Evolutionary conservation across 2,329 filamentous ascomycete species (phyloP).

Genomic region (Eutypa lata): DNA sequence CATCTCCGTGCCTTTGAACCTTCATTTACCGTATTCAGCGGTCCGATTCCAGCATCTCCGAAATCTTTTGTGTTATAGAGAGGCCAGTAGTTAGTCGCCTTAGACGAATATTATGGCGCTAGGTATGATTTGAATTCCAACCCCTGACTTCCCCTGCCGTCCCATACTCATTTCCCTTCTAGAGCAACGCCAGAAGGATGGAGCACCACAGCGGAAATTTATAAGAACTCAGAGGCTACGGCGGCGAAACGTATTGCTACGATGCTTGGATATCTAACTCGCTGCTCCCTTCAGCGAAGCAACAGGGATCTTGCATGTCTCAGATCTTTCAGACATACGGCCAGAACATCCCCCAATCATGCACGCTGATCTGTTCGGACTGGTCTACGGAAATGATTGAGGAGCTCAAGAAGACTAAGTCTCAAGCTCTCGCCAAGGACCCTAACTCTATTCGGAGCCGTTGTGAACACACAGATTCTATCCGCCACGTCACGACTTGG

Average conservation of each 20-base stretch:
- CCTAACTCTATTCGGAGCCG: background rate
- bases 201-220: background rate
- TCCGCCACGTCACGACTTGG: conserved; percentile 1
- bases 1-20: no score
- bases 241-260: background rate
- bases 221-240: background rate
- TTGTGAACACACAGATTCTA: background rate
- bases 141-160: background rate
- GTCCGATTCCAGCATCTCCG: no score
- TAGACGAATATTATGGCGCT: background rate
- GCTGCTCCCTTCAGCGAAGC: background rate
- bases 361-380: conserved; percentile 1
- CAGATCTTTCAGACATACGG: conserved; percentile 1
- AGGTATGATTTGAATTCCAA: background rate
- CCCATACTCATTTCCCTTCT: background rate
- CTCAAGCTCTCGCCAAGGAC: background rate
- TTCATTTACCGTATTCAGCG: no score
- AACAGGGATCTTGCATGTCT: conserved; percentile 1
- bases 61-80: no score
- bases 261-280: conserved; percentile 1
- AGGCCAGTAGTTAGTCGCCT: no score
- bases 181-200: background rate
- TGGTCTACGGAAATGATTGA: conserved; percentile 2
- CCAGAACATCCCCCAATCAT: background rate
- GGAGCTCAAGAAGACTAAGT: conserved; percentile 3